phyloP scores from a whole-genome alignment of 2,329 filamentous ascomycete genomes.

The Rosellinia necatrix region DNA sequence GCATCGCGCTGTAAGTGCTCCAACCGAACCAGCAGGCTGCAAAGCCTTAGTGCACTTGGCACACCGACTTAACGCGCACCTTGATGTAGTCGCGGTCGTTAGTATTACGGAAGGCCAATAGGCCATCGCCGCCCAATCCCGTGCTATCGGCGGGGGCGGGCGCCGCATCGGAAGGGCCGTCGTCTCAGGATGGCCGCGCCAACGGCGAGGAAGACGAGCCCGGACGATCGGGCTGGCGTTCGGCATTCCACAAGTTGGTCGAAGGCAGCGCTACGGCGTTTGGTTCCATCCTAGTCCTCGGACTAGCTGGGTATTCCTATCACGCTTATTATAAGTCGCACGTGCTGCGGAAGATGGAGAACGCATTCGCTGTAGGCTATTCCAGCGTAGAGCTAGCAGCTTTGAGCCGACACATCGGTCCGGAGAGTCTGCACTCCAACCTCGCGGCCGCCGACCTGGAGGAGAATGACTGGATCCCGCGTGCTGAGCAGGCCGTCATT shows the following conservation, averaged over 20 bases:
- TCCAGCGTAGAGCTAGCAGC: conserved; percentile 66
- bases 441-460: conserved; percentile 19
- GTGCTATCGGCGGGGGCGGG: conserved; percentile 3
- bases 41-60: no score
- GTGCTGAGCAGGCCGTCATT: conserved; percentile 79
- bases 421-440: conserved; percentile 21
- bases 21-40: background rate
- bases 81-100: conserved; percentile 5
- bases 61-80: background rate
- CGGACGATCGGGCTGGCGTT: conserved; percentile 5
- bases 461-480: conserved; percentile 63
- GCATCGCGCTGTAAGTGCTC: conserved; percentile 20
- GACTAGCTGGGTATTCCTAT: conserved; percentile 43
- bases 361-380: conserved; percentile 71
- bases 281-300: conserved; percentile 37
- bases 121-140: background rate
- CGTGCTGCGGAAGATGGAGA: conserved; percentile 73
- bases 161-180: conserved; percentile 1
- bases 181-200: conserved; percentile 1
- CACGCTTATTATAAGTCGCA: conserved; percentile 64
- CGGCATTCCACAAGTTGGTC: conserved; percentile 33
- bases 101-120: conserved; percentile 7
- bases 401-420: conserved; percentile 39
- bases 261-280: conserved; percentile 39
- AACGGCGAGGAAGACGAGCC: background rate